These are phyloP conservation scores for Amylocarpus encephaloides DNA, from an alignment of 2,329 filamentous ascomycete species.

Conservation along the genomic window DNA sequence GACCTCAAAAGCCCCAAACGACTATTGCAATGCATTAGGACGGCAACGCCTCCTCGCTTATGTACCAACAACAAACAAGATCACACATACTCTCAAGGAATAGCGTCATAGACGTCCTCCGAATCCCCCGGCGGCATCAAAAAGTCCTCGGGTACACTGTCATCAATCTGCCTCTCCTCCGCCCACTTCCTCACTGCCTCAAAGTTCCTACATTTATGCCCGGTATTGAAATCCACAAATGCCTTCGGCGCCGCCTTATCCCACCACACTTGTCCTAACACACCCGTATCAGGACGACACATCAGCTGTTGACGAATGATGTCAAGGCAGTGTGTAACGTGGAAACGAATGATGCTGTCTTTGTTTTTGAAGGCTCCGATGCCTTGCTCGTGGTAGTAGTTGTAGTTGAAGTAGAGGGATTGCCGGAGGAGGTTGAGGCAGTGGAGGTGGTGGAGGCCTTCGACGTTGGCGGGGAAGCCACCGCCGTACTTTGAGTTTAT, in stretches of 20 bases:
- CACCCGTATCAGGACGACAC: slow-evolving; percentile 46
- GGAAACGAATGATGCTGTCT: slow-evolving; percentile 41
- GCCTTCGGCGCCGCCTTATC: slow-evolving; percentile 34
- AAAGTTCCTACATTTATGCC: slow-evolving; percentile 47
- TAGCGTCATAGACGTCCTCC: slow-evolving; percentile 19
- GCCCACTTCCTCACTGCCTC: slow-evolving; percentile 47
- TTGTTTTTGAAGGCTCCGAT: slow-evolving; percentile 44
- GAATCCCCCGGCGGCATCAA: slow-evolving; percentile 21
- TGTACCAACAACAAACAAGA: not conserved
- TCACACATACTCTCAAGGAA: slow-evolving; percentile 17
- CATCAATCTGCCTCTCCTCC: slow-evolving; percentile 38
- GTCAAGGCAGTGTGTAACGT: slow-evolving; percentile 50
- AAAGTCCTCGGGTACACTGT: slow-evolving; percentile 24
- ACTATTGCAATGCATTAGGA: not conserved
- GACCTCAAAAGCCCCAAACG: too few relatives aligned
- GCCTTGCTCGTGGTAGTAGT: slow-evolving; percentile 41
- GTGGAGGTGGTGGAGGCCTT: slow-evolving; percentile 43
- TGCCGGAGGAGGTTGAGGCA: slow-evolving; percentile 50
- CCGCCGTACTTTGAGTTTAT: slow-evolving; percentile 45
- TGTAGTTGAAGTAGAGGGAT: slow-evolving; percentile 45
- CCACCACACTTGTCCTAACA: slow-evolving; percentile 50
- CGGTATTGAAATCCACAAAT: slow-evolving; percentile 49
- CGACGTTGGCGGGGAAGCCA: slow-evolving; percentile 43
- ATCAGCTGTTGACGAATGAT: slow-evolving; percentile 50
- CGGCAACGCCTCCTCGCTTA: not conserved